Percentiles rank a stretch among this genome's conserved stretches.
These are phyloP conservation scores for Colletotrichum sp. DNA, from an alignment of 2,329 filamentous ascomycete species.

Conservation along the genomic window DNA sequence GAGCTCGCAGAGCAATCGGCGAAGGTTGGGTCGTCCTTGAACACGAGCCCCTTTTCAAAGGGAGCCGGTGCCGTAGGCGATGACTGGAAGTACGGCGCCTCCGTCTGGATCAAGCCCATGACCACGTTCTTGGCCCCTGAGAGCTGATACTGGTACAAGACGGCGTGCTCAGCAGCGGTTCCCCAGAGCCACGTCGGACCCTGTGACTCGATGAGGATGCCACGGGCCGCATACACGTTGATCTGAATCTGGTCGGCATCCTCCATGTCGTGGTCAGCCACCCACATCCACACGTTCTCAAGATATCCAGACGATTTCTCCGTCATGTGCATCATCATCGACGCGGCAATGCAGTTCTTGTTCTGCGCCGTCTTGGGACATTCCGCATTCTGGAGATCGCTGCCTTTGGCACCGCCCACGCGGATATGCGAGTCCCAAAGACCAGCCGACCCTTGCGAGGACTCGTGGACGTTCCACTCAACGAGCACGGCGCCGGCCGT, in stretches of 20 bases:
- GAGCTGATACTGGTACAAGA: conserved; percentile 55
- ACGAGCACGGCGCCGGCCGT: conserved; percentile 67
- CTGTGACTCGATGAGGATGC: conserved; percentile 35
- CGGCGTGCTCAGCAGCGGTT: conserved; percentile 52
- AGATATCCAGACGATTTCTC: background rate
- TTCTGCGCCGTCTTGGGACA: conserved; percentile 23
- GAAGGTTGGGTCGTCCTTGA: no score
- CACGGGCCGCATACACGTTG: conserved; percentile 38
- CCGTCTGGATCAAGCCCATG: conserved; percentile 46
- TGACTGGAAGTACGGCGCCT: conserved; percentile 49
- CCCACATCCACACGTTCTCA: conserved; percentile 68
- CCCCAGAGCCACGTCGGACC: conserved; percentile 40
- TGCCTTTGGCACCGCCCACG: conserved; percentile 39
- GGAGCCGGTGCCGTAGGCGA: no score
- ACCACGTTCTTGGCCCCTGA: conserved; percentile 50
- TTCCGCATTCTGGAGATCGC: conserved; percentile 16
- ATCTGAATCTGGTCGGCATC: conserved; percentile 28
- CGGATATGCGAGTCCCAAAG: conserved; percentile 60
- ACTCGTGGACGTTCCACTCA: conserved; percentile 65
- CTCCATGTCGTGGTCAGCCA: conserved; percentile 66
- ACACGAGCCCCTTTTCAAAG: no score
- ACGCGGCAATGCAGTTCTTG: conserved; percentile 38
- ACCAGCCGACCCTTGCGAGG: conserved; percentile 37
- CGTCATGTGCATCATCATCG: conserved; percentile 49
- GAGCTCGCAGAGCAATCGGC: no score